Evolutionary conservation across 140 eudicot genomes (phyloP).

Genomic region (Senecio squalidus): DNA sequence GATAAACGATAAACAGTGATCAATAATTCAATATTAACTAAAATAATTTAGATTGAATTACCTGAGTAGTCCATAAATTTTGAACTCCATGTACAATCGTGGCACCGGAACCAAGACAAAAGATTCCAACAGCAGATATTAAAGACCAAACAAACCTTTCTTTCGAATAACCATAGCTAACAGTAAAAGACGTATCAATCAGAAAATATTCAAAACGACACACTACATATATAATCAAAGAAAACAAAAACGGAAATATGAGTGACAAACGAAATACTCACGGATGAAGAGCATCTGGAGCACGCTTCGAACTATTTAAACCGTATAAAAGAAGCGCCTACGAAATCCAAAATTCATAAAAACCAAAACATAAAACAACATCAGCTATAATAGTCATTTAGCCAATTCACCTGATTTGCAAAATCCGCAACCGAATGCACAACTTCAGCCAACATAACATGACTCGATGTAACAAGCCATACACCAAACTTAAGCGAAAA

Average conservation of each 20-base stretch:
- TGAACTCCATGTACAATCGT: constrained; percentile 91
- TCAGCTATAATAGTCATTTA: background rate
- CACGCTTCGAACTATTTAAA: constrained; percentile 91
- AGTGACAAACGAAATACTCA: constrained; percentile 35
- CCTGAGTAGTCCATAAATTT: constrained; percentile 93
- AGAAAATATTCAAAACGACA: background rate
- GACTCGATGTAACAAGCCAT: constrained; percentile 90
- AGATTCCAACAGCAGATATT: constrained; percentile 97
- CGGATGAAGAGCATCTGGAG: constrained; percentile 99
- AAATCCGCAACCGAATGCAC: constrained; percentile 97
- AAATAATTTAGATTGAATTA: constrained; percentile 5
- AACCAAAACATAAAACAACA: background rate
- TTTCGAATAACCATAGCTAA: constrained; percentile 90
- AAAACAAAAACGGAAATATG: constrained; percentile 7
- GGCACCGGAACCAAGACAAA: constrained; percentile 97
- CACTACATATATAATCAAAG: background rate
- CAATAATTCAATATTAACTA: background rate
- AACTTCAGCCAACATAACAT: constrained; percentile 94
- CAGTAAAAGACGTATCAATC: constrained; percentile 3
- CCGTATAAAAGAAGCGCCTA: constrained; percentile 98
- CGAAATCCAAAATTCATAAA: constrained; percentile 21
- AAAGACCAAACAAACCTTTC: constrained; percentile 98
- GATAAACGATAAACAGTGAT: constrained; percentile 5
- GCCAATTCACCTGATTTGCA: constrained; percentile 75
- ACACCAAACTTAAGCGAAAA: constrained; percentile 97